Evolutionary conservation across 208 protist species (phyloP), one percentile per base, ranked within the genome.

Genomic region (Leishmania arabica): DNA sequence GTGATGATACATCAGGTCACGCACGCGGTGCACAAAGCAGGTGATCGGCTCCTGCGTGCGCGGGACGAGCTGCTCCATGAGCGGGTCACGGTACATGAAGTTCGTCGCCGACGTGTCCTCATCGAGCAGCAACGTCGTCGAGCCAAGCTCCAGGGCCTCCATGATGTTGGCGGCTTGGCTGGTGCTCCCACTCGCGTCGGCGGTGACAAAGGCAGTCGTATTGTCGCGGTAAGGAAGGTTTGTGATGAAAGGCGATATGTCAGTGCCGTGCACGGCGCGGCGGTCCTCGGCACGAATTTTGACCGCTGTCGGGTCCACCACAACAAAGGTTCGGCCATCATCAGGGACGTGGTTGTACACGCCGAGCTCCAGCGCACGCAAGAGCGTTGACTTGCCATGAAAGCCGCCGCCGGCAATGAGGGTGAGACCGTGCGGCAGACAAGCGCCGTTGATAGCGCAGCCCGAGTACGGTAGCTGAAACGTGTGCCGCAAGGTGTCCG

Each of bases 31-130:
- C 40, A 97, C 87, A 84, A 98, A 98, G 4, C 96, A 94, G 0
- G 94, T 98, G 85, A 99, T 99, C 37, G 98, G 98, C 84, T 99
- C 98, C 81, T 96, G 81, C 31, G 89, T 83, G 42, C 79, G 78
- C 56, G 92, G 84, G 40, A 99, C 97, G 56, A 99, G 91, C 88
- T 82, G 75, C 83, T 93, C 82, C 97, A 99, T 99, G 31, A 93
- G 85, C 47, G 79, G 77, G 80, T 99, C 96, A 13, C 97, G 94
- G 62, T 98, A 96, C 96, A 99, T 98, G 77, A 99, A 98, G 90
- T 99, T 99, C 49, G 98, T 99, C 5, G 98, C 98, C 64, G 87
- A 97, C 9, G 97, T 99, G 87, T 99, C 98, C 85, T 99, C 98
- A 86, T 99, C 98, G 21, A 99, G 89, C 47, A 99, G 86, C 70